Evolutionary conservation across 176 grass and related monocot genomes (phyloP).

Genomic region (Neostapfia colusana): DNA sequence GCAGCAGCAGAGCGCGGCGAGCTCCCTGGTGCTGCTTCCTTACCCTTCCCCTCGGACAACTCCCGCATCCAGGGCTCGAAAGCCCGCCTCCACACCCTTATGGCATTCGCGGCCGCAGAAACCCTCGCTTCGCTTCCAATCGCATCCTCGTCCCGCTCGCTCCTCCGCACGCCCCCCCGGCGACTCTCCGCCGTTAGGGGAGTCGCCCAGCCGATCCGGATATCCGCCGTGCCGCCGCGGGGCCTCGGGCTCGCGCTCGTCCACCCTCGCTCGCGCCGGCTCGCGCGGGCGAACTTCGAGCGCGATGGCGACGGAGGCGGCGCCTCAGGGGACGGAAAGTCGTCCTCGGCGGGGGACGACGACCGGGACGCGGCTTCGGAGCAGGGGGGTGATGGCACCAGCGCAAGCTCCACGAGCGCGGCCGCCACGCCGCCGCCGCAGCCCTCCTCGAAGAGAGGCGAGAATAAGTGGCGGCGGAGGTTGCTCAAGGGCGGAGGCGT

Average conservation of each 20-base stretch:
- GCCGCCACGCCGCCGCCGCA: conserved; percentile 32
- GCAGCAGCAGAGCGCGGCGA: conserved; percentile 5
- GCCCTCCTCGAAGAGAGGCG: conserved; percentile 58
- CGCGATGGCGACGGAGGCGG: conserved; percentile 26
- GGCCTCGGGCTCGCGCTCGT: conserved; percentile 49
- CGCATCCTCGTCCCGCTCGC: conserved; percentile 42
- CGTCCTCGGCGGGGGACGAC: conserved; percentile 40
- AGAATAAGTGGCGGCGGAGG: conserved; percentile 73
- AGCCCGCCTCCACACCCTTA: not conserved
- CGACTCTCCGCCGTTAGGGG: not conserved
- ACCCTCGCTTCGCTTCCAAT: conserved; percentile 57
- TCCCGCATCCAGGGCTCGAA: conserved; percentile 25
- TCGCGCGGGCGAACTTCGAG: conserved; percentile 56
- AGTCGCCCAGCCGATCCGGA: conserved; percentile 32
- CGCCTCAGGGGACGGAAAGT: conserved; percentile 30
- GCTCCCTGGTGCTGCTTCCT: not conserved
- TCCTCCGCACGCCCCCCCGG: conserved; percentile 31
- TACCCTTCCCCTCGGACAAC: not conserved
- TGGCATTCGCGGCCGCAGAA: conserved; percentile 56
- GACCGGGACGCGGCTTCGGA: conserved; percentile 39
- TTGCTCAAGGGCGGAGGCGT: conserved; percentile 49
- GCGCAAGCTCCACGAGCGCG: conserved; percentile 44
- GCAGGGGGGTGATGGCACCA: conserved; percentile 24
- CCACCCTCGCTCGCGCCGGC: conserved; percentile 41
- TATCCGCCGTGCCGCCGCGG: conserved; percentile 52